phyloP scores from a whole-genome alignment of 192 early-diverging fungal species.

The Allomyces javanicus region DNA sequence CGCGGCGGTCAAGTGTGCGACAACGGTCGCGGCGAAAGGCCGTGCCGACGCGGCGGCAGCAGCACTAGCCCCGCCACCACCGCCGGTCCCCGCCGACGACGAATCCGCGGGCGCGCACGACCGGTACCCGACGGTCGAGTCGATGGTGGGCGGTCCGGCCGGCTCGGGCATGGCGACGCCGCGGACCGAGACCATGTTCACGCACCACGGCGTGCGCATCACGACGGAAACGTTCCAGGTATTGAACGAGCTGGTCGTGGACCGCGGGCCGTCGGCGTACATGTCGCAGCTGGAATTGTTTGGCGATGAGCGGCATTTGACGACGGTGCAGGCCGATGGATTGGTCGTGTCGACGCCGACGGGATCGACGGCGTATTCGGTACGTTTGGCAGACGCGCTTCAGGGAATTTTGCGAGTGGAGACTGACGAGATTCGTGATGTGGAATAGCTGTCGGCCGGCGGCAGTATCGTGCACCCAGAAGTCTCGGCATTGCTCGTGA shows the following conservation, averaged over 20 bases:
- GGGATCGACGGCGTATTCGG: conserved; percentile 70
- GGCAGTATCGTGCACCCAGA: conserved; percentile 90
- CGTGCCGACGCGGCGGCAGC: no score
- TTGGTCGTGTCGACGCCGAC: conserved; percentile 87
- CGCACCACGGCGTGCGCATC: conserved; percentile 2
- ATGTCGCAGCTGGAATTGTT: conserved; percentile 71
- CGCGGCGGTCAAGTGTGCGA: not conserved
- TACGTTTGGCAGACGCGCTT: conserved; percentile 8
- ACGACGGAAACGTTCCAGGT: conserved; percentile 57
- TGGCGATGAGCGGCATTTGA: conserved; percentile 72
- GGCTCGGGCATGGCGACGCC: conserved; percentile 4
- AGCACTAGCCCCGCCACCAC: no score
- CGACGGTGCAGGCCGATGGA: conserved; percentile 92
- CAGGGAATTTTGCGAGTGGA: not conserved
- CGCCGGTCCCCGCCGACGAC: not conserved
- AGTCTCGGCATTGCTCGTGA: conserved; percentile 76
- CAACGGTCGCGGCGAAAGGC: not conserved
- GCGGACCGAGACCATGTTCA: not conserved
- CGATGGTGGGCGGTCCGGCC: conserved; percentile 9
- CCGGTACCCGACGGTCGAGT: conserved; percentile 1
- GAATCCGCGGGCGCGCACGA: not conserved
- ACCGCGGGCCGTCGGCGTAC: conserved; percentile 81
- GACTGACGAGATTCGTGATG: conserved; percentile 4
- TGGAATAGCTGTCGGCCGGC: conserved; percentile 61
- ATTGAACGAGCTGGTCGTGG: conserved; percentile 85